These are phyloP conservation scores for Mycena latifolia DNA, from an alignment of 768 basidiomycete genomes.

Conservation along the genomic window DNA sequence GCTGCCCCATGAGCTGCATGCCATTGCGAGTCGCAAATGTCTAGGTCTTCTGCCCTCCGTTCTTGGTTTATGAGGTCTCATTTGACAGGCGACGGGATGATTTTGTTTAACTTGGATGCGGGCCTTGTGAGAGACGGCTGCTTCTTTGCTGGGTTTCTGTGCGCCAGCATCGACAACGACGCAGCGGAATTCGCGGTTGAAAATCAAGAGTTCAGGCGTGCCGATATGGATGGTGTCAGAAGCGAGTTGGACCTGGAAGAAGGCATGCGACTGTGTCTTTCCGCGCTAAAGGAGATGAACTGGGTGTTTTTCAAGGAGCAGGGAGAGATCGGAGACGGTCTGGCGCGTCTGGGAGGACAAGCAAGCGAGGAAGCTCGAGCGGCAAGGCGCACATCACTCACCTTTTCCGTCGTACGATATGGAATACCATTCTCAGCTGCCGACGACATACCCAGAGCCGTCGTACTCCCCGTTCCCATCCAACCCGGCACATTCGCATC, in stretches of 20 bases:
- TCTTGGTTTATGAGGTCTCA: slow-evolving; percentile 64
- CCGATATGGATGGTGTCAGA: slow-evolving; percentile 44
- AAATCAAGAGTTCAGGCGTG: slow-evolving; percentile 49
- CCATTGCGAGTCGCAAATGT: slow-evolving; percentile 65
- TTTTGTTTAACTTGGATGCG: slow-evolving; percentile 88
- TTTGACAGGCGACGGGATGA: slow-evolving; percentile 45
- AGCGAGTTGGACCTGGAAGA: slow-evolving; percentile 54
- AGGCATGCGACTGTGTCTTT: slow-evolving; percentile 68
- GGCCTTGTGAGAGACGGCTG: slow-evolving; percentile 92
- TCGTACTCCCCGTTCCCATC: slow-evolving; percentile 32
- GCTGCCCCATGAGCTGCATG: slow-evolving; percentile 59
- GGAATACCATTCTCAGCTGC: slow-evolving; percentile 29
- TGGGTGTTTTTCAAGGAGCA: slow-evolving; percentile 85
- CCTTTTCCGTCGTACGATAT: slow-evolving; percentile 29
- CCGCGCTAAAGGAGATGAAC: slow-evolving; percentile 83
- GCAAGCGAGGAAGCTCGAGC: slow-evolving; percentile 45
- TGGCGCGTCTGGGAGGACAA: slow-evolving; percentile 64
- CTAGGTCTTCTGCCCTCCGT: slow-evolving; percentile 62
- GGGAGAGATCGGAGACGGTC: slow-evolving; percentile 77
- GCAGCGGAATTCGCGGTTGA: slow-evolving; percentile 48
- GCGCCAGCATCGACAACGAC: slow-evolving; percentile 73
- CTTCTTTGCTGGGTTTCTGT: slow-evolving; percentile 86
- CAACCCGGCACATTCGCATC: slow-evolving; percentile 29
- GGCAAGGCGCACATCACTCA: slow-evolving; percentile 37
- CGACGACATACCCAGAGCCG: slow-evolving; percentile 40